phyloP scores from a whole-genome alignment of 2,329 filamentous ascomycete genomes.

The Exserohilum turcica region DNA sequence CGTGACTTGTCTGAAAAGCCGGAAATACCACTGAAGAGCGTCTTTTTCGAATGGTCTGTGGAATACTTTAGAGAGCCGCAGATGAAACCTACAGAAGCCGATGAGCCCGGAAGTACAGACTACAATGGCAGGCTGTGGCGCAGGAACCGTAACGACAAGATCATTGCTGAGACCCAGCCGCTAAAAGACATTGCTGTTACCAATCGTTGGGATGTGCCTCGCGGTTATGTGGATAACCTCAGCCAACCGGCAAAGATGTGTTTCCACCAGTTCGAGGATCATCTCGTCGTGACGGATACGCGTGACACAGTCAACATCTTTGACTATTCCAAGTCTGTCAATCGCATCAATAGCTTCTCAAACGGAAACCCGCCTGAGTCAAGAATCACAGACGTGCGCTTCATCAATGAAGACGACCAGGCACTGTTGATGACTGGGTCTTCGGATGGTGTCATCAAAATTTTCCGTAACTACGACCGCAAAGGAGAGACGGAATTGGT shows the following conservation, averaged over 20 bases:
- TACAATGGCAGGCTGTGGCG: slow-evolving; percentile 96
- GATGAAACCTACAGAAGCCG: slow-evolving; percentile 94
- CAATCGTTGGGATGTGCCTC: slow-evolving; percentile 83
- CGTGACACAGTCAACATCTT: slow-evolving; percentile 86
- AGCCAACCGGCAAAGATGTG: slow-evolving; percentile 91
- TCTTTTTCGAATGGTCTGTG: slow-evolving; percentile 92
- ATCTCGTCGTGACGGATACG: slow-evolving; percentile 91
- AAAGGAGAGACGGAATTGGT: slow-evolving; percentile 79
- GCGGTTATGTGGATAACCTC: slow-evolving; percentile 84
- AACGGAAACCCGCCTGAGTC: slow-evolving; percentile 93
- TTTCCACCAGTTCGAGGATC: slow-evolving; percentile 97
- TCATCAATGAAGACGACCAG: slow-evolving; percentile 98
- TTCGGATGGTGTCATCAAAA: slow-evolving; percentile 90
- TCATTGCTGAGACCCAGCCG: slow-evolving; percentile 89
- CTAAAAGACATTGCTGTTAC: slow-evolving; percentile 86
- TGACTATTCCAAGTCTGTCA: slow-evolving; percentile 67
- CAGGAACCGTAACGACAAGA: slow-evolving; percentile 87
- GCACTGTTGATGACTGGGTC: slow-evolving; percentile 93
- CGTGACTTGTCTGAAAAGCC: slow-evolving; percentile 65
- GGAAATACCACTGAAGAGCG: slow-evolving; percentile 76
- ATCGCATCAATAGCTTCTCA: slow-evolving; percentile 85
- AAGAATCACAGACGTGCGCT: slow-evolving; percentile 90
- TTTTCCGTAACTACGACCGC: slow-evolving; percentile 90
- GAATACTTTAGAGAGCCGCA: slow-evolving; percentile 97
- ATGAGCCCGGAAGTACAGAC: slow-evolving; percentile 93